phyloP scores from a whole-genome alignment of 2,329 filamentous ascomycete species.

The Venturia aucupariae region DNA sequence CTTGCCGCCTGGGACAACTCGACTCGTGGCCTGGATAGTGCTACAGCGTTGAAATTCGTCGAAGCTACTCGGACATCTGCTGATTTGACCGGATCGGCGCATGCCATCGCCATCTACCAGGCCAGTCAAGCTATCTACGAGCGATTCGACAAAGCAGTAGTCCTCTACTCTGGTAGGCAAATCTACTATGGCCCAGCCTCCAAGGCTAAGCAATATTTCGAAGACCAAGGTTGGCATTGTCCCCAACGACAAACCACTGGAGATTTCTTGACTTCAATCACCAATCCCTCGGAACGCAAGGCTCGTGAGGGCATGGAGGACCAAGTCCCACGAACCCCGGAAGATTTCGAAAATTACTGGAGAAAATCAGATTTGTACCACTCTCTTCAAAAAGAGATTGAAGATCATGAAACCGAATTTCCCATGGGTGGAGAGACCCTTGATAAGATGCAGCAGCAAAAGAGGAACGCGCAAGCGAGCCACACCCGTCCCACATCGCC shows the following conservation, averaged over 20 bases:
- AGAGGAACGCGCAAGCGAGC: slow-evolving; percentile 47
- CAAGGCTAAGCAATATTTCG: slow-evolving; percentile 56
- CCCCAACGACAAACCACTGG: slow-evolving; percentile 57
- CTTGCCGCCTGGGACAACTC: slow-evolving; percentile 38
- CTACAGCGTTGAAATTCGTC: slow-evolving; percentile 51
- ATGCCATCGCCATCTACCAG: slow-evolving; percentile 51
- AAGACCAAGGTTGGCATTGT: slow-evolving; percentile 59
- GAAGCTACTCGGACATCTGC: slow-evolving; percentile 42
- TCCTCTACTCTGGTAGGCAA: slow-evolving; percentile 62
- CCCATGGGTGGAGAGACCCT: slow-evolving; percentile 34
- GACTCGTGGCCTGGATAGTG: slow-evolving; percentile 44
- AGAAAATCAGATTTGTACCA: slow-evolving; percentile 38
- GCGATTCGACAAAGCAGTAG: slow-evolving; percentile 64
- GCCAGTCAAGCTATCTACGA: slow-evolving; percentile 46
- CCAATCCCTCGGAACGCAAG: slow-evolving; percentile 52
- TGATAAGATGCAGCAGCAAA: slow-evolving; percentile 40
- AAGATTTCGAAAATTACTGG: slow-evolving; percentile 54
- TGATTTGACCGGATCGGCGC: slow-evolving; percentile 40
- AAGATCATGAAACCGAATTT: slow-evolving; percentile 39
- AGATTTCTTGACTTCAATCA: slow-evolving; percentile 62
- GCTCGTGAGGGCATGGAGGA: slow-evolving; percentile 49
- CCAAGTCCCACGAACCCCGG: slow-evolving; percentile 55
- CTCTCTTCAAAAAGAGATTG: slow-evolving; percentile 40
- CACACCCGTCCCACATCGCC: slow-evolving; percentile 57
- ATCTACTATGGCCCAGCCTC: slow-evolving; percentile 63